A percentile compares a stretch with the other conserved stretches of the same genome.
Conservation (phyloP, 31 red algal genomes). For the Endocladia muricata region DNA sequence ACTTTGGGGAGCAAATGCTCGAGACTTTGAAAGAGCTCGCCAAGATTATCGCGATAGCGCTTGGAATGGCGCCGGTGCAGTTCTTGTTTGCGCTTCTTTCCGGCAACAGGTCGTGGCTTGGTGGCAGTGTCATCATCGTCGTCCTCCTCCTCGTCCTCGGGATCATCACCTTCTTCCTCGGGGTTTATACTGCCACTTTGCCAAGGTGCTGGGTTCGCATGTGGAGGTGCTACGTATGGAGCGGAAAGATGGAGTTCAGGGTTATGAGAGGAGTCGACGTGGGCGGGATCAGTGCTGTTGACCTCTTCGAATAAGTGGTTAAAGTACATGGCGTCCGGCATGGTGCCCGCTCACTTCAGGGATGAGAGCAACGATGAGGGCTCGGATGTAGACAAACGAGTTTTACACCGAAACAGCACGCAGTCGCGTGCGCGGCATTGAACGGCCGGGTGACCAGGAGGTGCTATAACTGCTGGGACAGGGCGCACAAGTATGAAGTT, state of each 20-base stretch:
- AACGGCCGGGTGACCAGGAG: too few relatives aligned
- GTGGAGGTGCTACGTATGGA: background rate
- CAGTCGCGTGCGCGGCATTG: too few relatives aligned
- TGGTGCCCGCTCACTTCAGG: background rate
- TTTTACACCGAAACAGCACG: too few relatives aligned
- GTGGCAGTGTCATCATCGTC: conserved; percentile 6
- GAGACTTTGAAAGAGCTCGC: conserved; percentile 48
- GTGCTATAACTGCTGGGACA: too few relatives aligned
- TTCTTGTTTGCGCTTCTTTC: conserved; percentile 64
- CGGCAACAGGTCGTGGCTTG: conserved; percentile 3
- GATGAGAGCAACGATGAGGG: too few relatives aligned
- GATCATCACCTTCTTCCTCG: conserved; percentile 5
- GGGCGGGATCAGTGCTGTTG: background rate
- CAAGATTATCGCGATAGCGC: conserved; percentile 55
- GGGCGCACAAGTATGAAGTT: too few relatives aligned
- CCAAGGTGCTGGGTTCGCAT: background rate
- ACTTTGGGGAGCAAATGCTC: conserved; percentile 48
- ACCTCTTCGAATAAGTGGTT: conserved; percentile 18
- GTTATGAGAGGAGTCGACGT: background rate
- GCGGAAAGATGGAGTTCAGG: background rate
- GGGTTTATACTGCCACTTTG: background rate
- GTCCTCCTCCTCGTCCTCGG: conserved; percentile 50
- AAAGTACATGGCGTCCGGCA: conserved; percentile 11
- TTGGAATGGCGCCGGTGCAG: conserved; percentile 70
- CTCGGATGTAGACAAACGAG: too few relatives aligned